Percentiles rank a stretch among this genome's conserved stretches.
phyloP scores from a whole-genome alignment of 768 basidiomycete species.

The Russula compacta region DNA sequence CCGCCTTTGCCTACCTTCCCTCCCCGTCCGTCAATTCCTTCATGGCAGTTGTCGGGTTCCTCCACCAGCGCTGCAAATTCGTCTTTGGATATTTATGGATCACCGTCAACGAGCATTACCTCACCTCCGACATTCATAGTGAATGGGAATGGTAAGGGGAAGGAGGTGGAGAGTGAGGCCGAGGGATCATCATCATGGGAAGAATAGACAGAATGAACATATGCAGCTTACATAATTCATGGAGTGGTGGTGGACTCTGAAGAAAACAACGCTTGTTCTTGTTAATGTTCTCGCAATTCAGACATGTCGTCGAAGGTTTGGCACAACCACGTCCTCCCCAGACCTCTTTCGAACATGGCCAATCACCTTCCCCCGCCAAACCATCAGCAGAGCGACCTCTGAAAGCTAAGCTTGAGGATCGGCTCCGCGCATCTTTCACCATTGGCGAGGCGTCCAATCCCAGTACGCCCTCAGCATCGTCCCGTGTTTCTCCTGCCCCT shows the following conservation, averaged over 20 bases:
- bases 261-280: not conserved
- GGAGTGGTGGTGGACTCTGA: not conserved
- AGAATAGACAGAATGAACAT: no score
- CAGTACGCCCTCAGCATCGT: conserved; percentile 34
- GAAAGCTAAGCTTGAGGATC: conserved; percentile 65
- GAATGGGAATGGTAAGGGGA: conserved; percentile 45
- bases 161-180: conserved; percentile 31
- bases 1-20: conserved; percentile 43
- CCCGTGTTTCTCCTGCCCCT: conserved; percentile 36
- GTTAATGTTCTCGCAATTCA: conserved; percentile 66
- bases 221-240: not conserved
- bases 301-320: conserved; percentile 63
- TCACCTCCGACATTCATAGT: conserved; percentile 18
- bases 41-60: conserved; percentile 73
- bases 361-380: conserved; percentile 20
- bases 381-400: conserved; percentile 25
- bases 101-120: conserved; percentile 4
- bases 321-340: conserved; percentile 40
- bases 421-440: conserved; percentile 59
- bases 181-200: not conserved
- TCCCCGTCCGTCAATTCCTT: conserved; percentile 69
- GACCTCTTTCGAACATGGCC: conserved; percentile 21
- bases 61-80: conserved; percentile 2
- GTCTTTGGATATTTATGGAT: not conserved
- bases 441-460: conserved; percentile 45